A percentile compares a stretch with the other conserved stretches of the same genome.
Conservation (phyloP, 345 rosid genomes). For the Populus pruinosa region DNA sequence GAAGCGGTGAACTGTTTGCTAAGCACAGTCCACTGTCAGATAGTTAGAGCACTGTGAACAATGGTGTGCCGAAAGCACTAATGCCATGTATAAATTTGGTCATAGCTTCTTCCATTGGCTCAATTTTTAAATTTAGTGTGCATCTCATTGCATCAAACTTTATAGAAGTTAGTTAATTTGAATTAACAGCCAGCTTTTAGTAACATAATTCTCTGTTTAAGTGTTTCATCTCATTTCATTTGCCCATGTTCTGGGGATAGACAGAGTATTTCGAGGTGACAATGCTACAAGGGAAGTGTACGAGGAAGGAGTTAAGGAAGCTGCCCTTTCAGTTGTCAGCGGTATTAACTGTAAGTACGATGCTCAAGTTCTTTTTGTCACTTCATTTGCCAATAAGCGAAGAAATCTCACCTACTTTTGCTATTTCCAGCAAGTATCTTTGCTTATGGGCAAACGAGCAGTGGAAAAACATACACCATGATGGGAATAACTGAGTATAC, state of each 20-base stretch:
- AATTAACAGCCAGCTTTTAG: neutral
- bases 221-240: conserved; percentile 3
- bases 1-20: conserved; percentile 1
- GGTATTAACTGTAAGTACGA: conserved; percentile 81
- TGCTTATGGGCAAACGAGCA: conserved; percentile 99
- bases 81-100: neutral
- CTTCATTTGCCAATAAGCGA: neutral
- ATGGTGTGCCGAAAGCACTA: neutral
- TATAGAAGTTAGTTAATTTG: neutral
- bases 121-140: neutral
- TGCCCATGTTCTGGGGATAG: conserved; percentile 37
- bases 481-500: conserved; percentile 84
- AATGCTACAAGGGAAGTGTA: conserved; percentile 73
- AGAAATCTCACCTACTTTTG: neutral
- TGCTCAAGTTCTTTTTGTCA: neutral
- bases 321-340: conserved; percentile 82
- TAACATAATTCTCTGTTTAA: neutral
- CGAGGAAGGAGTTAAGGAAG: conserved; percentile 75
- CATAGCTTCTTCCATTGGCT: neutral
- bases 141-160: conserved; percentile 14
- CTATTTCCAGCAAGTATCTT: conserved; percentile 74
- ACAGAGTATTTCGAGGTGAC: conserved; percentile 91
- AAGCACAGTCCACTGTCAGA: neutral
- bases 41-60: neutral
- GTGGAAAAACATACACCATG: conserved; percentile 99